Conservation (phyloP, 352 stramenopile species). For the Phytophthora fragariae region DNA sequence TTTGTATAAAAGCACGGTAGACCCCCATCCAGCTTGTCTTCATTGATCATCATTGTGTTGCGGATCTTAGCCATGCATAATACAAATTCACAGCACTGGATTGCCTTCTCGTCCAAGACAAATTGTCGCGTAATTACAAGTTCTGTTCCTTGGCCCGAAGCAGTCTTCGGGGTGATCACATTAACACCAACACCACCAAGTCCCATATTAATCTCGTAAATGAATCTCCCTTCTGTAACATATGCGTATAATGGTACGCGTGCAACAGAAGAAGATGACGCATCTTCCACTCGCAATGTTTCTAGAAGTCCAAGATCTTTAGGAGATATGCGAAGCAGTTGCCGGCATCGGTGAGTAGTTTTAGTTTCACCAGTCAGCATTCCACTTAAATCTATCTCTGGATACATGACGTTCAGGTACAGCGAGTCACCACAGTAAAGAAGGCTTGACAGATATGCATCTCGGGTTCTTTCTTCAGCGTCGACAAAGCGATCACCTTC, state of each 20-base stretch:
- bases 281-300: slow-evolving; percentile 21
- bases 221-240: slow-evolving; percentile 53
- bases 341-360: slow-evolving; percentile 16
- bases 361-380: slow-evolving; percentile 9
- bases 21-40: slow-evolving; percentile 5
- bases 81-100: slow-evolving; percentile 26
- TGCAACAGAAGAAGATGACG: neutral
- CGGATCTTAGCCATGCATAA: slow-evolving; percentile 20
- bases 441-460: slow-evolving; percentile 60
- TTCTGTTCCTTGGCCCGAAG: slow-evolving; percentile 7
- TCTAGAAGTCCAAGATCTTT: slow-evolving; percentile 32
- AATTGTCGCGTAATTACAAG: slow-evolving; percentile 42
- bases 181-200: slow-evolving; percentile 46
- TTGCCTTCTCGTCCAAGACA: slow-evolving; percentile 45
- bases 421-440: slow-evolving; percentile 51
- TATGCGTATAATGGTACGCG: slow-evolving; percentile 41
- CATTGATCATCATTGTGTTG: slow-evolving; percentile 7
- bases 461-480: slow-evolving; percentile 36
- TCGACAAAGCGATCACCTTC: slow-evolving; percentile 43
- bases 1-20: slow-evolving; percentile 49
- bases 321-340: slow-evolving; percentile 33
- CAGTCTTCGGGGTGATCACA: slow-evolving; percentile 41
- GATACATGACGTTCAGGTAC: slow-evolving; percentile 58
- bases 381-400: slow-evolving; percentile 15
- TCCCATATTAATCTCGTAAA: slow-evolving; percentile 65